phyloP scores from a whole-genome alignment of 306 rosid genomes.

The Coriaria nepalensis region DNA sequence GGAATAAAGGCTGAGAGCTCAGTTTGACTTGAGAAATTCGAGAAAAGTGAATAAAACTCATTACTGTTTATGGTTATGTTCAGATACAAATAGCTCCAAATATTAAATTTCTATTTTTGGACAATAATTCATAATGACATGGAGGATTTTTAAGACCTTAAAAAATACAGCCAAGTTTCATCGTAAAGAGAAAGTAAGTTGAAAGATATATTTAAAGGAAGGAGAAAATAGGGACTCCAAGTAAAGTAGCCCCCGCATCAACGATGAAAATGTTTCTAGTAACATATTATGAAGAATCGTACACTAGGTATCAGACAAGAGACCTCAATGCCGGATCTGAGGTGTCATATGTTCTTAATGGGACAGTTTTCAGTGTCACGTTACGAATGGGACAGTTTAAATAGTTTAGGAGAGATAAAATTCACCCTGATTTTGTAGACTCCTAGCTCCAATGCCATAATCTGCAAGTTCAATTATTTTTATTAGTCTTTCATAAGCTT shows the following conservation, averaged over 20 bases:
- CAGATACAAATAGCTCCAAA: no score
- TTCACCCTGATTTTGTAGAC: conserved; percentile 62
- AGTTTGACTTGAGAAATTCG: no score
- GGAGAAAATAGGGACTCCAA: conserved; percentile 68
- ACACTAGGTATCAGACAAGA: conserved; percentile 49
- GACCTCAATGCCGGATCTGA: conserved; percentile 71
- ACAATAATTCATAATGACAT: no score
- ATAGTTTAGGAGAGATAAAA: conserved; percentile 62
- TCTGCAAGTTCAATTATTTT: conserved; percentile 23
- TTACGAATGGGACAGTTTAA: conserved; percentile 57
- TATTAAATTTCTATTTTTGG: no score
- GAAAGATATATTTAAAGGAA: conserved; percentile 28
- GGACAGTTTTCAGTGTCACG: conserved; percentile 42
- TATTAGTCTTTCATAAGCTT: conserved; percentile 1
- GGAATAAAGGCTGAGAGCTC: no score
- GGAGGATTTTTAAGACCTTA: no score
- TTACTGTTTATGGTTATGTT: no score
- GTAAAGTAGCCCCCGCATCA: conserved; percentile 55
- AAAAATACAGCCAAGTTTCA: no score
- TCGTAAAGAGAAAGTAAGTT: no score
- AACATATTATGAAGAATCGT: conserved; percentile 62
- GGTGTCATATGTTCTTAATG: conserved; percentile 40
- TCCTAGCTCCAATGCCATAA: conserved; percentile 78
- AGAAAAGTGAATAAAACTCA: no score
- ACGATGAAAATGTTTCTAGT: conserved; percentile 52